Conservation (phyloP, 139 green algal genomes). For the Medakamo hakoo region DNA sequence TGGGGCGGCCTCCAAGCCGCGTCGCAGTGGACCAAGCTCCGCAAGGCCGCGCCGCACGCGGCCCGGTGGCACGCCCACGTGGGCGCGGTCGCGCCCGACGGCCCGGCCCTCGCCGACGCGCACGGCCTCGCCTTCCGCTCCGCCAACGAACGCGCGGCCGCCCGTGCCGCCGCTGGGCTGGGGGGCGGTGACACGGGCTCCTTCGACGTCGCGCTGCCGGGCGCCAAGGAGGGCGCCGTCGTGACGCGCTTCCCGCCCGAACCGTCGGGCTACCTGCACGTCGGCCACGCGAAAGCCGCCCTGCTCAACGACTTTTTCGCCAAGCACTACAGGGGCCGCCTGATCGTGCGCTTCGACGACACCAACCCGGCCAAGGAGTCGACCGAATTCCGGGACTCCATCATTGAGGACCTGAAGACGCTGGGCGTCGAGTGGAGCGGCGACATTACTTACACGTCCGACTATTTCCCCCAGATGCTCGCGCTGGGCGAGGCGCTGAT, state of each 20-base stretch:
- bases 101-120: slow-evolving; percentile 23
- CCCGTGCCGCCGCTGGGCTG: background rate
- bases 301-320: slow-evolving; percentile 87
- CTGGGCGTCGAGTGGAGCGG: slow-evolving; percentile 59
- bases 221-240: slow-evolving; percentile 68
- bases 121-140: slow-evolving; percentile 17
- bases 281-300: slow-evolving; percentile 89
- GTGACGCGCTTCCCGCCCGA: slow-evolving; percentile 96
- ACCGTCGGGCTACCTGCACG: slow-evolving; percentile 87
- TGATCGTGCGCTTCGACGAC: slow-evolving; percentile 96
- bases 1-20: slow-evolving; percentile 62
- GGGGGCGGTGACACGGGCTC: slow-evolving; percentile 30
- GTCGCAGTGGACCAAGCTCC: slow-evolving; percentile 53
- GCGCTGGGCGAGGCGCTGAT: slow-evolving; percentile 75
- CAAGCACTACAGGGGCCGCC: slow-evolving; percentile 65
- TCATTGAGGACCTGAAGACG: slow-evolving; percentile 69
- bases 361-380: slow-evolving; percentile 89
- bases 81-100: slow-evolving; percentile 17
- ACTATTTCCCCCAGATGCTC: slow-evolving; percentile 71
- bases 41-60: slow-evolving; percentile 45
- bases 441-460: slow-evolving; percentile 76
- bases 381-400: slow-evolving; percentile 90
- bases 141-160: slow-evolving; percentile 1
- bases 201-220: slow-evolving; percentile 75
- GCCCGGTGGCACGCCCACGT: slow-evolving; percentile 61